Evolutionary conservation across 2,329 filamentous ascomycete species (phyloP).

Genomic region (Exophiala dermatitidis): DNA sequence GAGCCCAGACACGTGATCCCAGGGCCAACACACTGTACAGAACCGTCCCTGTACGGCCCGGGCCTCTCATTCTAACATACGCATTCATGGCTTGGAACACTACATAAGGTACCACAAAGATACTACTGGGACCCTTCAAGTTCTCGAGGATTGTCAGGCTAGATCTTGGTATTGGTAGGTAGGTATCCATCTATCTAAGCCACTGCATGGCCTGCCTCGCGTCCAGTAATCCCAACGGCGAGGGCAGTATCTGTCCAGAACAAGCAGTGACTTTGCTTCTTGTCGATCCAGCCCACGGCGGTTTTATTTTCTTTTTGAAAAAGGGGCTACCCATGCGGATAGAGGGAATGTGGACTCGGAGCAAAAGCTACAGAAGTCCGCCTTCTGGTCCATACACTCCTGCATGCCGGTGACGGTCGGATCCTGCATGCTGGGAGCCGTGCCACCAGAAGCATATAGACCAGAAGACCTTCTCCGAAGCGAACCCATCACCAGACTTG

Average conservation of each 20-base stretch:
- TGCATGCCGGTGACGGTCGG: conserved; percentile 17
- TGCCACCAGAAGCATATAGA: conserved; percentile 15
- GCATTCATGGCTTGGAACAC: neutral
- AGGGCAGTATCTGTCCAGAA: neutral
- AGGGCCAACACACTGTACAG: no score
- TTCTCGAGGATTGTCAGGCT: conserved; percentile 5
- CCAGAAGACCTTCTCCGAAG: conserved; percentile 14
- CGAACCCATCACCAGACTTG: neutral
- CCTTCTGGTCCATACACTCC: conserved; percentile 6
- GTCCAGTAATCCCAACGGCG: neutral
- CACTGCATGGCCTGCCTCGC: neutral
- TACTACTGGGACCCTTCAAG: neutral
- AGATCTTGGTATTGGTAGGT: conserved; percentile 10
- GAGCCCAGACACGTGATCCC: no score
- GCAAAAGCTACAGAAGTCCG: conserved; percentile 15
- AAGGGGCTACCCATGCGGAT: no score
- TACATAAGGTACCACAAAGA: neutral
- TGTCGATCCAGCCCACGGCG: conserved; percentile 12
- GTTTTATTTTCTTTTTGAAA: conserved; percentile 5
- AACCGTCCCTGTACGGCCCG: no score
- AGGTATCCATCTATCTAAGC: conserved; percentile 1
- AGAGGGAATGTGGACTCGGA: conserved; percentile 5
- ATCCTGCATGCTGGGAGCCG: conserved; percentile 16
- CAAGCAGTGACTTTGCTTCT: neutral
- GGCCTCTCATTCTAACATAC: no score